Evolutionary conservation across 2,329 filamentous ascomycete species (phyloP), one percentile per base, ranked within the genome.

Genomic region (Fusarium neocosmosporiellum): DNA sequence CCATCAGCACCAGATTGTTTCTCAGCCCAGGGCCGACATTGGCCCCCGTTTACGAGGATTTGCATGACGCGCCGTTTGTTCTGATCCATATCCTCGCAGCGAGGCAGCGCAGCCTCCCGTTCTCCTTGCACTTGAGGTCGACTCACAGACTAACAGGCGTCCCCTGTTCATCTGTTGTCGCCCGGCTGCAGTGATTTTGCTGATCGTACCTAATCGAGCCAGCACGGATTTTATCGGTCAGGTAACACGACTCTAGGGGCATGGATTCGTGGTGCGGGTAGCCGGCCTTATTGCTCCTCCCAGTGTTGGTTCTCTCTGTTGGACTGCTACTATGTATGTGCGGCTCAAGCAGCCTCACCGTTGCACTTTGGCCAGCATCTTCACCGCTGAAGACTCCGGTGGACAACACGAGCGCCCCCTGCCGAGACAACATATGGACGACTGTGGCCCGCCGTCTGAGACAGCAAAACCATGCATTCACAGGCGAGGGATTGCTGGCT

Each of bases 341-440:
- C 34, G 36, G 57, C 55, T 43, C 62, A 54, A 54, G 18, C 36
- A 55, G 16, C 50, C 41, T 69, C 53, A 34, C 36, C 36, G 48
- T 36, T 66, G 34, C 29, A 14, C 34, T 59, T n/a, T 36, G 24
- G 53, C 33, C 48, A 37, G 59, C 58, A 46, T 72, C 16, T 43
- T 72, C 70, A 70, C 70, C 70, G 62, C 70, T 54, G 36, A 41
- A 50, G 27, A 72, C 34, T 41, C 29, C 29, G n/a, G 31, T 8
- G 18, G 41, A 37, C 48, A 39, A 48, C 57, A 59, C 20, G 22
- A 14, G 54, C 43, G 63, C 27, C 60, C 67, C 59, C 59, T 65
- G 43, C 54, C 36, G 68, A 59, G 37, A 33, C 36, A 59, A 13
- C 18, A 31, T 63, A 18, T 46, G 53, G 14, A 33, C 20, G 50